These are phyloP conservation scores for Pseudogymnoascus sp. DNA, from an alignment of 2,329 filamentous ascomycete genomes.

Conservation along the genomic window DNA sequence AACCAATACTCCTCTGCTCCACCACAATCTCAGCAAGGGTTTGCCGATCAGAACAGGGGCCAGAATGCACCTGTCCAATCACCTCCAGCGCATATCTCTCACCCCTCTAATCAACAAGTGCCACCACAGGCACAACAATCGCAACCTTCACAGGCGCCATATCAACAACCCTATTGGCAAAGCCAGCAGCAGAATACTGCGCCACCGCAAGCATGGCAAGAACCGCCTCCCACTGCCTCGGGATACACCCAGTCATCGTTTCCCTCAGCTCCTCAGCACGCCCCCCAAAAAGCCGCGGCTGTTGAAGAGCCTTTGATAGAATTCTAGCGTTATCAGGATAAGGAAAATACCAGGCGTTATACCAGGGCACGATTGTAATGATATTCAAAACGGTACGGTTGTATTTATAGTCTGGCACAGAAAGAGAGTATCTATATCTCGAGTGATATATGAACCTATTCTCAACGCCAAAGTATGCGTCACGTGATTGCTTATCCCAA, in stretches of 20 bases:
- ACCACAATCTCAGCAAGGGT: slow-evolving; percentile 22
- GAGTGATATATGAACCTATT: not conserved
- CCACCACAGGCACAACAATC: slow-evolving; percentile 15
- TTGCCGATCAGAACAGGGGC: not conserved
- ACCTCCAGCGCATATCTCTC: slow-evolving; percentile 19
- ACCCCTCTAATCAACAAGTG: slow-evolving; percentile 23
- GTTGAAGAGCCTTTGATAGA: slow-evolving; percentile 77
- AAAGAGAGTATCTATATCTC: not conserved
- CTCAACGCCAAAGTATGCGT: not conserved
- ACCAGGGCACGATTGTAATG: slow-evolving; percentile 4
- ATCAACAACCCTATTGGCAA: slow-evolving; percentile 42
- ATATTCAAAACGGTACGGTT: not conserved
- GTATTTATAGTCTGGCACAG: not conserved
- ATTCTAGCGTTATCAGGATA: slow-evolving; percentile 36
- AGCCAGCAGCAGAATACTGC: slow-evolving; percentile 33
- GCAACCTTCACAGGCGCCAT: slow-evolving; percentile 13
- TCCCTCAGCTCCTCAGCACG: slow-evolving; percentile 56
- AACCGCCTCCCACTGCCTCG: slow-evolving; percentile 31
- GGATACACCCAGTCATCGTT: slow-evolving; percentile 54
- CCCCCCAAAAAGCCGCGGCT: slow-evolving; percentile 45
- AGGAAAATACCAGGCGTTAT: slow-evolving; percentile 6
- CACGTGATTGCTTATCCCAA: not conserved
- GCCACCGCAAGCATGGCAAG: slow-evolving; percentile 34
- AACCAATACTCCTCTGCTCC: slow-evolving; percentile 15
- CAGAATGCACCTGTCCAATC: slow-evolving; percentile 11